Evolutionary conservation across 495 filamentous ascomycete genomes (phyloP).

Genomic region (Penicillium manginii): DNA sequence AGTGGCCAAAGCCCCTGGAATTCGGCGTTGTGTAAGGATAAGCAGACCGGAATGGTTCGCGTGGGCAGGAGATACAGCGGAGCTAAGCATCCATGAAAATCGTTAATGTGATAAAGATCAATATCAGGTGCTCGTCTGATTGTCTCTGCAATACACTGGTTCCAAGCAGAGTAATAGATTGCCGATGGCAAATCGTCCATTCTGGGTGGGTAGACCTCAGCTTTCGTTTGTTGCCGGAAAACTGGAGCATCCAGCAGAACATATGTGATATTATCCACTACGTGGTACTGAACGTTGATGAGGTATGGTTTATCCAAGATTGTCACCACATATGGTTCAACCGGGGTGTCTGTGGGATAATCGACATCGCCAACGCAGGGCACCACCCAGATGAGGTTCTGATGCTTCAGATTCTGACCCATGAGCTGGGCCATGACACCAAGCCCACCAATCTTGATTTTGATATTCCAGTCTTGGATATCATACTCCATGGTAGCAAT

Average conservation of each 20-base stretch:
- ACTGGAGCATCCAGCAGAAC: conserved; percentile 69
- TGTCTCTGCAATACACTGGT: conserved; percentile 64
- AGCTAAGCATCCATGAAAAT: conserved; percentile 72
- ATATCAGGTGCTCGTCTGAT: conserved; percentile 56
- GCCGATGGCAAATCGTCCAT: conserved; percentile 73
- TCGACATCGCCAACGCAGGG: conserved; percentile 68
- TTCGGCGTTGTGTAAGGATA: conserved; percentile 68
- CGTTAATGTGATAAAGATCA: conserved; percentile 78
- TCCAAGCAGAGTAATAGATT: conserved; percentile 72
- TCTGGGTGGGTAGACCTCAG: conserved; percentile 67
- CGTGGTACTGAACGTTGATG: conserved; percentile 66
- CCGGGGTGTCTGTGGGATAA: conserved; percentile 60
- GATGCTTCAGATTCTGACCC: conserved; percentile 65
- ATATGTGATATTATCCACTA: conserved; percentile 67
- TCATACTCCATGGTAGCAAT: conserved; percentile 76
- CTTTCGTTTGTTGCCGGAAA: conserved; percentile 67
- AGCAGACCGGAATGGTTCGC: conserved; percentile 58
- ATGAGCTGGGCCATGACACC: conserved; percentile 71
- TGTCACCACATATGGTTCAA: conserved; percentile 63
- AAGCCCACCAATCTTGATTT: conserved; percentile 71
- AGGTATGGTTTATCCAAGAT: conserved; percentile 64
- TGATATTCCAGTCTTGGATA: conserved; percentile 69
- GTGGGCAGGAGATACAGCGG: conserved; percentile 64
- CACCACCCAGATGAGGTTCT: conserved; percentile 71
- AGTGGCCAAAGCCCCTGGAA: conserved; percentile 75